Base-by-base conservation (phyloP, 2,329 filamentous ascomycete species). In the Pseudogymnoascus sp. region DNA sequence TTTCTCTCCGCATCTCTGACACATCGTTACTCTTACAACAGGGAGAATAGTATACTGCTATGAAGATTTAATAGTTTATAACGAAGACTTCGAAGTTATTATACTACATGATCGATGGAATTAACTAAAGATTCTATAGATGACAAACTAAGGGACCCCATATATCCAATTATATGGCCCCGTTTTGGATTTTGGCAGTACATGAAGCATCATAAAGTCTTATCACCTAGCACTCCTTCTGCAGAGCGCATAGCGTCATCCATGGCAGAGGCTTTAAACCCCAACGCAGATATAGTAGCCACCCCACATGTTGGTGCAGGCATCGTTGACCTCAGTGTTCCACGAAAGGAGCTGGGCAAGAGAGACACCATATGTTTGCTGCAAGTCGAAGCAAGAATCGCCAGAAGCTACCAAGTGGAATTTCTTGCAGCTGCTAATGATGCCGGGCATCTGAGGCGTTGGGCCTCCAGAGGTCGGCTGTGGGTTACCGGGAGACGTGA, bases 171-270 rank as follows among this genome's bases (percentile, higher is more conserved):
- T 21, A 21, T 21, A 4, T 21, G 21, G 21, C 21, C 21, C 21
- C 21, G 21, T 21, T 21, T 21, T 21, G 21, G 21, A 21, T 21
- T 21, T 21, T 21, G 21, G 21, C 21, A 21, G 21, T 21, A 21
- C 21, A 21, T 21, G 21, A 21, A 21, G 21, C 21, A 21, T 21
- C 21, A 21, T 21, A 4, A 21, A 21, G 21, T 21, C 21, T 21
- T 21, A 21, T 21, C 21, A 21, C 21, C 21, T 21, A 21, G 21
- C 21, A 21, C 21, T 21, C 4, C 21, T 21, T 21, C 2, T 21
- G 21, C 21, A 21, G 21, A 21, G 21, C 21, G 21, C 21, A 50
- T 62, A 4, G 87, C 81, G 35, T 78, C 79, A 3, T 81, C 81
- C 4, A 41, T 41, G 0, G 72, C 75, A 13, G 21, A 2, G 77